Conservation (phyloP, 768 basidiomycete genomes). For the Lactarius trivialis region DNA sequence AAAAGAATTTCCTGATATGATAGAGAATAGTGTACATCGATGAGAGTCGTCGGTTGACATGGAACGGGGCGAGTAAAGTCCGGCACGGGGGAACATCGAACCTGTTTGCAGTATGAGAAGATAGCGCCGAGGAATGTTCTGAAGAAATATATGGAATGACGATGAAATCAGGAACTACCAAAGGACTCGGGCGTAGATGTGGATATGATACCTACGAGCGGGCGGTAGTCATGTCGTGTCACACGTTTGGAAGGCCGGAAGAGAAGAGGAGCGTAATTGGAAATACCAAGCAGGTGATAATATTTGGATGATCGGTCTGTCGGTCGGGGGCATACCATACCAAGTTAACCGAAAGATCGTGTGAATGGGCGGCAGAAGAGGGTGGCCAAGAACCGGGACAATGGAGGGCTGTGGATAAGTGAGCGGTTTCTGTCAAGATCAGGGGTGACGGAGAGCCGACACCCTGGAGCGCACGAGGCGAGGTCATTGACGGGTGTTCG, state of each 20-base stretch:
- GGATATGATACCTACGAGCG: slow-evolving; percentile 3
- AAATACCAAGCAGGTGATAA: slow-evolving; percentile 8
- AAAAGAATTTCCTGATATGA: neutral
- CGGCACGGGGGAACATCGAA: slow-evolving; percentile 15
- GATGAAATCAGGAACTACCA: slow-evolving; percentile 5
- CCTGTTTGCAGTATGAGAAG: neutral
- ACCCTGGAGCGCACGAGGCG: slow-evolving; percentile 15
- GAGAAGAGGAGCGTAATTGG: neutral
- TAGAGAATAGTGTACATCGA: neutral
- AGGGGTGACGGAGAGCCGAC: slow-evolving; percentile 10
- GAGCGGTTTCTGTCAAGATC: slow-evolving; percentile 25
- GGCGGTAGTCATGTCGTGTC: neutral
- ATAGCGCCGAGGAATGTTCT: slow-evolving; percentile 17
- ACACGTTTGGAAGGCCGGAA: neutral
- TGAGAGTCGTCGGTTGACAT: neutral
- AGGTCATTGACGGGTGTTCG: slow-evolving; percentile 14
- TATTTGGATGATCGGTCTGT: neutral
- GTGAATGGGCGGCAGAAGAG: slow-evolving; percentile 18
- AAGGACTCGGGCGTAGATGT: slow-evolving; percentile 12
- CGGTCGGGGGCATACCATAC: neutral
- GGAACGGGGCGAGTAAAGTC: slow-evolving; percentile 18
- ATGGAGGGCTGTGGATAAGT: neutral
- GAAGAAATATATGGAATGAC: slow-evolving; percentile 8
- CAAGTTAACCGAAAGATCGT: slow-evolving; percentile 19
- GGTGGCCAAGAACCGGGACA: neutral